Evolutionary conservation across 176 grass and related monocot species (phyloP).

Genomic region (Dendrocalamus sinicus): DNA sequence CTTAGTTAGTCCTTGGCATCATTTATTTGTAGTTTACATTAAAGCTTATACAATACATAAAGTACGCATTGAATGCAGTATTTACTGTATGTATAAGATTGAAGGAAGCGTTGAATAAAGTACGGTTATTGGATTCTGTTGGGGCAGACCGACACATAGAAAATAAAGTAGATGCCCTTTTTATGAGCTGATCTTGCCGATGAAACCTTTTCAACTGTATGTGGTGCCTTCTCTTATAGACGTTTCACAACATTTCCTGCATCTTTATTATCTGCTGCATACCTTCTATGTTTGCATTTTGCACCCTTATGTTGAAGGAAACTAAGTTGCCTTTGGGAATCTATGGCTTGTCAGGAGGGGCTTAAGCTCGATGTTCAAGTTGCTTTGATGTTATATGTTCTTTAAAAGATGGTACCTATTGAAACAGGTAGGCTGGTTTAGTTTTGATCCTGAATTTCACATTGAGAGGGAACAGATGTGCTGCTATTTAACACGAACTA

Average conservation of each 20-base stretch:
- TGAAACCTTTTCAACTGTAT: background rate
- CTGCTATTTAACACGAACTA: constrained; percentile 92
- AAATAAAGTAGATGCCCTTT: background rate
- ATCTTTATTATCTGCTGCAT: constrained; percentile 23
- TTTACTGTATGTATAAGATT: constrained; percentile 11
- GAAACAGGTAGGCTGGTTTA: constrained; percentile 95
- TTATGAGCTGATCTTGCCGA: background rate
- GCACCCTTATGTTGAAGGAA: constrained; percentile 14
- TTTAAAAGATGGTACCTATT: constrained; percentile 37
- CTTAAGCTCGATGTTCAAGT: constrained; percentile 27
- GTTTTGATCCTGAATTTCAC: constrained; percentile 94
- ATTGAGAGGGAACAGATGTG: constrained; percentile 93
- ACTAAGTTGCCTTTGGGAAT: background rate
- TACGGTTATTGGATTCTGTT: constrained; percentile 5
- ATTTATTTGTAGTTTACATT: background rate
- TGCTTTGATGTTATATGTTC: constrained; percentile 20
- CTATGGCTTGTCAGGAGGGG: background rate
- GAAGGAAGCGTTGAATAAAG: background rate
- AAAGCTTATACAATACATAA: background rate
- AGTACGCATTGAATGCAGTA: background rate
- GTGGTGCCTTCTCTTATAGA: background rate
- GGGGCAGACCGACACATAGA: background rate
- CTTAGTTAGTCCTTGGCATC: background rate
- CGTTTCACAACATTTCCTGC: background rate
- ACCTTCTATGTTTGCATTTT: background rate